A percentile compares a stretch with the other conserved stretches of the same genome.
These are phyloP conservation scores for Coemansia sp. DNA, from an alignment of 192 early-diverging fungal genomes.

Conservation along the genomic window DNA sequence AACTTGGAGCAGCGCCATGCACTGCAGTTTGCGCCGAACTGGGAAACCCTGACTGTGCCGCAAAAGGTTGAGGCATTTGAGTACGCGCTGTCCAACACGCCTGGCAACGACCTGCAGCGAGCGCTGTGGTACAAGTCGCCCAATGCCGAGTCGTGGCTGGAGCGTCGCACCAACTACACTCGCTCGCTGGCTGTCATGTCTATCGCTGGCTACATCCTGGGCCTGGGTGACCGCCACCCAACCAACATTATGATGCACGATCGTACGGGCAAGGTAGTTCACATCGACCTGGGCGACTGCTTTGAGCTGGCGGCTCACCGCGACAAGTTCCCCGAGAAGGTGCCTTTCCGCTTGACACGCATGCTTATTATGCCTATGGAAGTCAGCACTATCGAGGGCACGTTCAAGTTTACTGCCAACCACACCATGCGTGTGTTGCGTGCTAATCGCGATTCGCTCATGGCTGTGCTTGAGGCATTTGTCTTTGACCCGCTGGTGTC, in stretches of 20 bases:
- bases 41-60: slow-evolving; percentile 78
- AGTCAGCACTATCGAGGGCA: slow-evolving; percentile 92
- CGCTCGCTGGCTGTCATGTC: slow-evolving; percentile 95
- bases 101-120: slow-evolving; percentile 88
- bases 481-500: slow-evolving; percentile 80
- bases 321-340: slow-evolving; percentile 90
- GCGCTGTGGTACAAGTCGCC: slow-evolving; percentile 93
- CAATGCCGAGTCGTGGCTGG: slow-evolving; percentile 95
- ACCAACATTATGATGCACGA: slow-evolving; percentile 92
- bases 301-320: slow-evolving; percentile 96
- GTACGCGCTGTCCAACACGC: slow-evolving; percentile 83
- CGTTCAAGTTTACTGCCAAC: slow-evolving; percentile 89
- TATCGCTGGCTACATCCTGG: slow-evolving; percentile 98
- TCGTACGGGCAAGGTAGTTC: slow-evolving; percentile 87
- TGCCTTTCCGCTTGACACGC: slow-evolving; percentile 94
- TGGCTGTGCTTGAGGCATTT: slow-evolving; percentile 98
- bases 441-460: slow-evolving; percentile 92
- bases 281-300: slow-evolving; percentile 98
- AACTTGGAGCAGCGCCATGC: slow-evolving; percentile 89
- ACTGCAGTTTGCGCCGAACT: slow-evolving; percentile 85
- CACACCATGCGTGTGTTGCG: slow-evolving; percentile 92
- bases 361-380: slow-evolving; percentile 98
- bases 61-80: slow-evolving; percentile 97
- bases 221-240: slow-evolving; percentile 93
- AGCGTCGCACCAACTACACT: slow-evolving; percentile 92